Evolutionary conservation across 2,329 filamentous ascomycete genomes (phyloP), one percentile per base, ranked within the genome.

Genomic region (Fusarium oxysporum): DNA sequence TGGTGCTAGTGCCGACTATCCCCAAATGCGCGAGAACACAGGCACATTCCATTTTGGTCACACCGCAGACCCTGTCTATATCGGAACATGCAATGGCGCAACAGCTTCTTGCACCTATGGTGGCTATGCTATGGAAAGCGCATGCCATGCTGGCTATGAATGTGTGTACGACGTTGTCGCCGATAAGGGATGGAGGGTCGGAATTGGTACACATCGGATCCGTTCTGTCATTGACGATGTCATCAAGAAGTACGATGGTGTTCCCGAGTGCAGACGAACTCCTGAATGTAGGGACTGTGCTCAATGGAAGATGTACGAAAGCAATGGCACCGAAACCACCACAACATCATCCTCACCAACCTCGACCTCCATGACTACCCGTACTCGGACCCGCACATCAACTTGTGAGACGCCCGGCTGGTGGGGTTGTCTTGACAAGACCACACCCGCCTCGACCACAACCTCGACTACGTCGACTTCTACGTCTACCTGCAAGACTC

Each of bases 241-340:
- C 6, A 88, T 98, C 69, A 87, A 92, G 77, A 91, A 91, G 76
- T 98, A 98, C 78, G 92, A 97, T 70, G 84, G 86, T 7, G 93
- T 97, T 1, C 93, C 96, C 0, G 84, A 89, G 73, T 98, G 96
- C 82, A 88, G 88, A 60, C 86, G 88, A 35, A 95, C 96, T 11
- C 87, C 90, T 28, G 92, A 94, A 58, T 98, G 96, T 80, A 90
- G 93, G 44, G 96, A 99, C 80, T 98, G 96, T 78, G 93, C 90
- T 65, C 91, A 92, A 62, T 98, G 96, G 96, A 97, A 97, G 78
- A 97, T 95, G 86, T 97, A 94, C 79, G 92, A 95, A 81, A 97
- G 95, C 80, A 98, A 98, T 80, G 93, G 93, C 35, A 96, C 93
- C 4, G 92, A 95, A 71, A 88, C 87, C 3, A 94, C 91, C 0